Evolutionary conservation across 2,329 filamentous ascomycete species (phyloP).

Genomic region (Curvularia hawaiiensis): DNA sequence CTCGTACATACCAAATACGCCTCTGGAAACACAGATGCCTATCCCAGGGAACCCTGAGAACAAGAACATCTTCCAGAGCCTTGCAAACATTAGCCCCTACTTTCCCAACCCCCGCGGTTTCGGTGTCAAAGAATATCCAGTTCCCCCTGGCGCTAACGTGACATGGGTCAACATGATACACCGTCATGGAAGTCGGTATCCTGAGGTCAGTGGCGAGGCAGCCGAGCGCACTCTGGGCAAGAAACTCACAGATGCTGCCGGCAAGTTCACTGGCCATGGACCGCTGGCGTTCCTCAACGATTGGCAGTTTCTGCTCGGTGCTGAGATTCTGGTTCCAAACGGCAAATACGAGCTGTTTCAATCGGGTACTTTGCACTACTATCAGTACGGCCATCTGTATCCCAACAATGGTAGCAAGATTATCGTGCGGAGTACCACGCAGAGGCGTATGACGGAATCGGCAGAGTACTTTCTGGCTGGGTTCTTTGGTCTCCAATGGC

Average conservation of each 20-base stretch:
- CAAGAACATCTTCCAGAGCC: slow-evolving; percentile 71
- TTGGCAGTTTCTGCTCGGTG: slow-evolving; percentile 72
- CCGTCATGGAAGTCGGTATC: slow-evolving; percentile 75
- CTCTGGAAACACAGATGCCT: slow-evolving; percentile 72
- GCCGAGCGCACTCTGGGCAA: slow-evolving; percentile 60
- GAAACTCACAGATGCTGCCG: slow-evolving; percentile 62
- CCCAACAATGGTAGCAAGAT: slow-evolving; percentile 72
- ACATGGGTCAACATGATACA: slow-evolving; percentile 74
- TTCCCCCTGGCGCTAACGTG: slow-evolving; percentile 70
- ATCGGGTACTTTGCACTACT: slow-evolving; percentile 72
- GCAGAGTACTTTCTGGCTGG: slow-evolving; percentile 80
- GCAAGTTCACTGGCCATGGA: slow-evolving; percentile 62
- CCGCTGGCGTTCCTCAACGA: slow-evolving; percentile 68
- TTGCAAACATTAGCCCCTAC: slow-evolving; percentile 74
- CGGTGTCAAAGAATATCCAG: slow-evolving; percentile 72
- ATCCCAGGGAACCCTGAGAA: slow-evolving; percentile 64
- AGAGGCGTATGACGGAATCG: slow-evolving; percentile 77
- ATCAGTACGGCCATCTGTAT: slow-evolving; percentile 73
- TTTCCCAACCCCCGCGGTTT: slow-evolving; percentile 71
- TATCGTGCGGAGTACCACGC: slow-evolving; percentile 74
- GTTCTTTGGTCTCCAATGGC: slow-evolving; percentile 78
- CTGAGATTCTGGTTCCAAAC: slow-evolving; percentile 73
- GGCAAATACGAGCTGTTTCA: slow-evolving; percentile 76
- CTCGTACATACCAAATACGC: slow-evolving; percentile 70
- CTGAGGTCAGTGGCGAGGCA: slow-evolving; percentile 62